Percentiles rank a stretch among this genome's conserved stretches.
Conservation (phyloP, 805 yeast species). For the Jamesozyma hellenica region DNA sequence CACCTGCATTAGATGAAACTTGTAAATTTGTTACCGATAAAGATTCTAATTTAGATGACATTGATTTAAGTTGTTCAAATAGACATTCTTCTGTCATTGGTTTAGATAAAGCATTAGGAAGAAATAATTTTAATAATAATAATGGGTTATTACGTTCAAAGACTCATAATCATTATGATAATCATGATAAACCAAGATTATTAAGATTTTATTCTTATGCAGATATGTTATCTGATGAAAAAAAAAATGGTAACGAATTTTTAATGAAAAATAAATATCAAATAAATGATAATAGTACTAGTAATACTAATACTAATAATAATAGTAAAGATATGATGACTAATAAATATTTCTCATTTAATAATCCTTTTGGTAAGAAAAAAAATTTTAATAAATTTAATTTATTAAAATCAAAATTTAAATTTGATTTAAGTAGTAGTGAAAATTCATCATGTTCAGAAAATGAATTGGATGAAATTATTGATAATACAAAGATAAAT, state of each 20-base stretch:
- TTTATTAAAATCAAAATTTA: conserved; percentile 2
- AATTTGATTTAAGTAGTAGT: not conserved
- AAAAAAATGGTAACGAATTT: not conserved
- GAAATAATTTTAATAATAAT: conserved; percentile 1
- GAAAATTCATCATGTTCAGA: not conserved
- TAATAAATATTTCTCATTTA: not conserved
- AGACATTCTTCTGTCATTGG: conserved; percentile 49
- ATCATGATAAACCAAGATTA: conserved; percentile 7
- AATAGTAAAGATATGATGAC: not conserved
- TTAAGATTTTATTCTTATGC: conserved; percentile 64
- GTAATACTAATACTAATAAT: not conserved
- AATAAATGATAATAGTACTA: not conserved
- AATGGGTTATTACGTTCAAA: not conserved
- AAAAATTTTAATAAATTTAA: not conserved
- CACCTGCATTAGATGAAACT: conserved; percentile 76
- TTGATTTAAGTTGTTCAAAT: conserved; percentile 51
- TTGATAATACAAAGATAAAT: not conserved
- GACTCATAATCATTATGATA: not conserved
- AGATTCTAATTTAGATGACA: conserved; percentile 54
- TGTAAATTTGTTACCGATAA: conserved; percentile 51
- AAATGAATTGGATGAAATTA: not conserved
- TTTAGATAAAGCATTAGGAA: conserved; percentile 23
- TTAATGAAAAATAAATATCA: too few relatives aligned
- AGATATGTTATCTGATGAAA: conserved; percentile 60
- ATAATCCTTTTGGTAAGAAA: conserved; percentile 2